Conservation (phyloP, 140 eudicot species). For the Senecio squalidus region DNA sequence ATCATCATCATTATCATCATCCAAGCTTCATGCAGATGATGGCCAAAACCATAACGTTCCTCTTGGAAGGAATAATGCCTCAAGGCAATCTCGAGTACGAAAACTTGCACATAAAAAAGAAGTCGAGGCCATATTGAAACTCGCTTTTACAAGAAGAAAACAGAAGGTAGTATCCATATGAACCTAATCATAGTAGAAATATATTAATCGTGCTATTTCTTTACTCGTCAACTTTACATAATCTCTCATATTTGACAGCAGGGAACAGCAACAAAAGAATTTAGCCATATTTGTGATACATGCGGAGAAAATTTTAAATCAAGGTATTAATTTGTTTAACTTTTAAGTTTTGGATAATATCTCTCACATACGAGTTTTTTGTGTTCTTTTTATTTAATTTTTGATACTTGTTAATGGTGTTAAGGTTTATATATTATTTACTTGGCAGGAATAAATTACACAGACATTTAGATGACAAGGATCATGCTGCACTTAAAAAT, state of each 20-base stretch:
- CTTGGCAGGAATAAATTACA: conserved; percentile 61
- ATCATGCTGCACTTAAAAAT: conserved; percentile 77
- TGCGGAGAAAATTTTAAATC: conserved; percentile 85
- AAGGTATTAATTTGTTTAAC: conserved; percentile 66
- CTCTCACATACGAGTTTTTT: no score
- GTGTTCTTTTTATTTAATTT: conserved; percentile 1
- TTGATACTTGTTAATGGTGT: not conserved
- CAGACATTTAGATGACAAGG: conserved; percentile 76
- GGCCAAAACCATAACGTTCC: conserved; percentile 29
- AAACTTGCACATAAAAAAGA: conserved; percentile 57
- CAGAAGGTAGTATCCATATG: conserved; percentile 59
- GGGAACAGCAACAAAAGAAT: conserved; percentile 49
- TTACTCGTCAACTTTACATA: no score
- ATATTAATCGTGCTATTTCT: no score
- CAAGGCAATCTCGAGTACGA: conserved; percentile 35
- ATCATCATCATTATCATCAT: no score
- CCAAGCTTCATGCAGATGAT: conserved; percentile 32
- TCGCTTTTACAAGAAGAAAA: conserved; percentile 51
- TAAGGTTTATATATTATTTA: conserved; percentile 17
- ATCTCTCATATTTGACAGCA: conserved; percentile 17
- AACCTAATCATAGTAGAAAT: no score
- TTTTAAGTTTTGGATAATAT: no score
- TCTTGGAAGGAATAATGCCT: conserved; percentile 32
- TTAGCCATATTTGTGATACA: conserved; percentile 62
- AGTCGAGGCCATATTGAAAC: conserved; percentile 36